Conservation (phyloP, 768 basidiomycete species). For the Mycena pura region DNA sequence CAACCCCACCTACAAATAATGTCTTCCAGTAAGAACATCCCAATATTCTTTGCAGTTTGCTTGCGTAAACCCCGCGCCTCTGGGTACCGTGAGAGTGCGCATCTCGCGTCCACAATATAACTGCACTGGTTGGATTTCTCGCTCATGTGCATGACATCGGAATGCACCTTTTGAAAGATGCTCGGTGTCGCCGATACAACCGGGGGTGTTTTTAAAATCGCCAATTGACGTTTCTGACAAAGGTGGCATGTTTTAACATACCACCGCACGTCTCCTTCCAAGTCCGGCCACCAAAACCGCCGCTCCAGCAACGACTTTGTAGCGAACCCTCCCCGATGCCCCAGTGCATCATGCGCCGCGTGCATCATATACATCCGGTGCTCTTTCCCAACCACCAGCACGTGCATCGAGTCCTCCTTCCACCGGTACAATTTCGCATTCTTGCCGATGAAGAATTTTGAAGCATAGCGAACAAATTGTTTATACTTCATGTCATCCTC, state of each 20-base stretch:
- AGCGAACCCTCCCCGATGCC: constrained; percentile 22
- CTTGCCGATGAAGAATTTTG: background rate
- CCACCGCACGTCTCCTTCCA: constrained; percentile 38
- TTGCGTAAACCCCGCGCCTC: constrained; percentile 29
- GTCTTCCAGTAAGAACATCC: constrained; percentile 35
- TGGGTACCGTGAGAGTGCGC: constrained; percentile 30
- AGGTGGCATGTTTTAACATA: constrained; percentile 40
- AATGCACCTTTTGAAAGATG: constrained; percentile 35
- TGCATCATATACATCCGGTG: constrained; percentile 17
- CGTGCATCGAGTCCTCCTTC: background rate
- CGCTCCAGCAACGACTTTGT: constrained; percentile 2
- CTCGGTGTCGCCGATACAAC: constrained; percentile 30
- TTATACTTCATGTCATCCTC: background rate
- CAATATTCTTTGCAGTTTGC: constrained; percentile 31
- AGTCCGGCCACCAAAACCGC: constrained; percentile 31
- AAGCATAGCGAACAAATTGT: background rate
- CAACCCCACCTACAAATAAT: constrained; percentile 46
- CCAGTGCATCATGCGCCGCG: constrained; percentile 25
- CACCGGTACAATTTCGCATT: background rate
- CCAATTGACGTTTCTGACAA: constrained; percentile 36
- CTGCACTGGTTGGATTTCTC: constrained; percentile 28
- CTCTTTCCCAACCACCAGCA: constrained; percentile 5
- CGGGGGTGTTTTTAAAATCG: constrained; percentile 35
- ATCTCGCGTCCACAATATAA: constrained; percentile 34
- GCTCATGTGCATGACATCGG: constrained; percentile 36